Percentiles rank a stretch among this genome's conserved stretches.
Evolutionary conservation across 768 basidiomycete genomes (phyloP).

Genomic region (Kwoniella shandongensis): DNA sequence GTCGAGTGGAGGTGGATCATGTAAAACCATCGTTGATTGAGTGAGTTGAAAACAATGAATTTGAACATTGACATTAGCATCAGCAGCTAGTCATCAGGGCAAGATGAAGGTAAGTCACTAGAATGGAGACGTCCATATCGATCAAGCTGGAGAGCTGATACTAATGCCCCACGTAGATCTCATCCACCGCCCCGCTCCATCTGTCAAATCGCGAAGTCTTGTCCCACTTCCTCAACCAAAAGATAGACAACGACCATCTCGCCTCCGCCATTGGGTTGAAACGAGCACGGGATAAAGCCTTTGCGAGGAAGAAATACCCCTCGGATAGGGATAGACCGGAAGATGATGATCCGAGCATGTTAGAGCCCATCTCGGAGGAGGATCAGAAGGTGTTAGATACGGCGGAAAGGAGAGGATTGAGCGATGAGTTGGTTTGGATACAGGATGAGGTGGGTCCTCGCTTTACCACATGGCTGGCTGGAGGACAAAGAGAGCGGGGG

Average conservation of each 20-base stretch:
- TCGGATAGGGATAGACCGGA: conserved; percentile 22
- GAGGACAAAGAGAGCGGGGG: neutral
- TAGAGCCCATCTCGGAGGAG: conserved; percentile 22
- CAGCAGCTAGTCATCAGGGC: neutral
- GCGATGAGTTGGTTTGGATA: conserved; percentile 78
- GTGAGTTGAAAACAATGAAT: too few species aligned
- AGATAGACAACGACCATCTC: conserved; percentile 58
- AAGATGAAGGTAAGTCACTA: conserved; percentile 18
- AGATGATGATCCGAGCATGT: conserved; percentile 15
- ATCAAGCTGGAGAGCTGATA: neutral
- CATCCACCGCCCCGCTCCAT: conserved; percentile 69
- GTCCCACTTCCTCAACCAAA: conserved; percentile 70
- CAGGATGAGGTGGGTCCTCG: conserved; percentile 69
- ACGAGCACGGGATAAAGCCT: conserved; percentile 17
- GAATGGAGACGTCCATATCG: too few species aligned
- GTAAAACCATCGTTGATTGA: too few species aligned
- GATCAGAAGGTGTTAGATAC: conserved; percentile 71
- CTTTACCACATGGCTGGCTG: too few species aligned
- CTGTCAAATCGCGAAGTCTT: conserved; percentile 88
- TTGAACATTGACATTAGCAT: neutral
- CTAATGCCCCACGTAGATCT: conserved; percentile 51
- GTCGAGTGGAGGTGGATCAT: too few species aligned
- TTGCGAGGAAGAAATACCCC: conserved; percentile 19
- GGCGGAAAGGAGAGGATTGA: conserved; percentile 61
- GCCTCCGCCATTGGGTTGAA: conserved; percentile 7